Percentiles rank a stretch among this genome's conserved stretches.
These are phyloP conservation scores for Neurospora intermedia DNA, from an alignment of 495 filamentous ascomycete genomes.

Conservation along the genomic window DNA sequence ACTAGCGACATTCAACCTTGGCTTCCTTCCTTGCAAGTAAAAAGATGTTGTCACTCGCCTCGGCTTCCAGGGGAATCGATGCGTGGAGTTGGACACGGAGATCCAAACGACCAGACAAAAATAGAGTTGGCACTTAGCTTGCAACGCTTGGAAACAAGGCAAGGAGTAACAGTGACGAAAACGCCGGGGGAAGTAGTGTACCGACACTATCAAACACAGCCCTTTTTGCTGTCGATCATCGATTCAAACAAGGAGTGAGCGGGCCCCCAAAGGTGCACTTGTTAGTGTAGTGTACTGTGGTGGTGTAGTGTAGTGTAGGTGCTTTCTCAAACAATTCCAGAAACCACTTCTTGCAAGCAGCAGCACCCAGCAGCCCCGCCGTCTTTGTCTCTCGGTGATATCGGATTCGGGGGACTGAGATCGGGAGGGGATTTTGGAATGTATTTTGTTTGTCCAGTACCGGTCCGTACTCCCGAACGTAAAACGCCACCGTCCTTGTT, in stretches of 20 bases:
- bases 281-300: too few relatives aligned
- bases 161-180: neutral
- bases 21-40: neutral
- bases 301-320: too few relatives aligned
- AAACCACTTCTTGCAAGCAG: neutral
- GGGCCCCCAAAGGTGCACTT: neutral
- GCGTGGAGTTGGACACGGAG: neutral
- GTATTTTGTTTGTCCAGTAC: neutral
- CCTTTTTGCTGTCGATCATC: neutral
- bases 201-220: neutral
- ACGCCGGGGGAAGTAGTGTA: neutral
- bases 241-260: neutral
- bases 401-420: neutral
- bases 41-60: neutral
- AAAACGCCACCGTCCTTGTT: neutral
- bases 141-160: neutral
- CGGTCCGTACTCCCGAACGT: neutral
- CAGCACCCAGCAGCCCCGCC: neutral
- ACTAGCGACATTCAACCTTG: neutral
- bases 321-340: neutral
- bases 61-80: neutral
- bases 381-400: neutral
- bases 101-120: neutral
- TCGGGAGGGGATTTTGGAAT: neutral
- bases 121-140: neutral